Evolutionary conservation across 352 stramenopile genomes (phyloP).

Genomic region (Phytophthora agathidicida): DNA sequence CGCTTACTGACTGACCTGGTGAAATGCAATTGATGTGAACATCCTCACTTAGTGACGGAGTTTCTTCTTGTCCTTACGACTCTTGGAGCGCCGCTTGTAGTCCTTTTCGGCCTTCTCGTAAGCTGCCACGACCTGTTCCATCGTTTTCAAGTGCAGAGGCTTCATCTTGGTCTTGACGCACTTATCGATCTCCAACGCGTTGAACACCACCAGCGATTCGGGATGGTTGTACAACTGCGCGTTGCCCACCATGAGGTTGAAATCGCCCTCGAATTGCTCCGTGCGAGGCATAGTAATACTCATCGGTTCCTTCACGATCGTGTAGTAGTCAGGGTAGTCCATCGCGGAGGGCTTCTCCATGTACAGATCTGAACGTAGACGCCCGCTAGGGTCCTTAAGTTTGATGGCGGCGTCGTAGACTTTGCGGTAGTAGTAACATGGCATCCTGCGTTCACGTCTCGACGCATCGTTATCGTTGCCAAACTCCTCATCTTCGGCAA

Average conservation of each 20-base stretch:
- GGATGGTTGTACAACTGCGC: slow-evolving; percentile 88
- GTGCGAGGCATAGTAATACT: slow-evolving; percentile 68
- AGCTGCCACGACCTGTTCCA: slow-evolving; percentile 59
- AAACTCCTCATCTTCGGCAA: slow-evolving; percentile 40
- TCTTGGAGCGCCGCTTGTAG: slow-evolving; percentile 77
- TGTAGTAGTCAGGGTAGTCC: slow-evolving; percentile 92
- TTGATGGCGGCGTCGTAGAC: slow-evolving; percentile 86
- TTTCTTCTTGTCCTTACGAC: slow-evolving; percentile 82
- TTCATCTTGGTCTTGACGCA: slow-evolving; percentile 85
- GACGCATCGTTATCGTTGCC: slow-evolving; percentile 52
- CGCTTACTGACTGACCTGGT: slow-evolving; percentile 19
- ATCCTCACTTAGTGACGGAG: slow-evolving; percentile 46
- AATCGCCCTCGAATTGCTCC: slow-evolving; percentile 77
- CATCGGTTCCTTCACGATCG: slow-evolving; percentile 88
- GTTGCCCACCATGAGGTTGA: slow-evolving; percentile 88
- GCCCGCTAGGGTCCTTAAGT: slow-evolving; percentile 72
- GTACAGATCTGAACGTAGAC: slow-evolving; percentile 74
- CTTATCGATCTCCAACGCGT: slow-evolving; percentile 88
- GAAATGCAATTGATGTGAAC: slow-evolving; percentile 23
- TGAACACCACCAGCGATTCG: slow-evolving; percentile 82
- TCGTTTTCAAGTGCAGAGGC: slow-evolving; percentile 61
- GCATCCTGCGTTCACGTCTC: slow-evolving; percentile 61
- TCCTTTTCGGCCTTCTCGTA: slow-evolving; percentile 84
- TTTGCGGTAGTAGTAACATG: slow-evolving; percentile 86
- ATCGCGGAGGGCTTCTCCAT: slow-evolving; percentile 79